Base-by-base conservation (phyloP, 129 eudicot genomes). In the Kitagawia praeruptora region DNA sequence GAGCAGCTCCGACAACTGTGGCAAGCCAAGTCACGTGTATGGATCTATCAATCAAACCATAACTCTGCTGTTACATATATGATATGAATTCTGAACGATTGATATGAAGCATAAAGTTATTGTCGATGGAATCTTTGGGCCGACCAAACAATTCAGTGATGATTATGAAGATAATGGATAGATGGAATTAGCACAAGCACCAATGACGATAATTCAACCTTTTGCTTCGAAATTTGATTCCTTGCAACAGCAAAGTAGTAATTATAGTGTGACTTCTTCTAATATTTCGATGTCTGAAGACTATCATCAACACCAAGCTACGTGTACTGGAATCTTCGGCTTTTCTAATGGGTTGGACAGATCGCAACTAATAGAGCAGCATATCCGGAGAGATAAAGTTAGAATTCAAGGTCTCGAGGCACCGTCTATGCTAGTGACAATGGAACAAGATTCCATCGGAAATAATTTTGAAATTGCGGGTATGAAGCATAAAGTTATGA, bases 321-420 rank as follows among this genome's bases (percentile, higher is more conserved):
- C 28, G 6, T n/a, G 40, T 74, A 27, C 5, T 51, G 63, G 86
- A 54, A 81, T 90, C 1, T 88, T 84, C 78, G 81, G 39, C 6
- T 87, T 87, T 87, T 83, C 96, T 4, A 89, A 89, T 94, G 97
- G 93, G 48, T 85, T 89, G 86, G 86, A 91, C 77, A 84, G 93
- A 84, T 81, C 94, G 28, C 93, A 86, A 25, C 82, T 90, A 13
- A 44, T 74, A 49, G 84, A 83, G 42, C 85, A 87, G 39, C 98
- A 93, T 95, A 91, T 93, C 93, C 94, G 88, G 39, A 66, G 92
- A 14, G 92, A 93, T 70, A 90, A 88, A 78, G 80, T 87, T 7
- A 53, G 96, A 56, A 39, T 82, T 3, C 93, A 81, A 82, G 91
- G 91, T 16, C 89, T 81, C 38, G 92, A 87, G 44, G 84, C 84